Conservation (phyloP, 805 yeast species). For the Yarrowia deformans region DNA sequence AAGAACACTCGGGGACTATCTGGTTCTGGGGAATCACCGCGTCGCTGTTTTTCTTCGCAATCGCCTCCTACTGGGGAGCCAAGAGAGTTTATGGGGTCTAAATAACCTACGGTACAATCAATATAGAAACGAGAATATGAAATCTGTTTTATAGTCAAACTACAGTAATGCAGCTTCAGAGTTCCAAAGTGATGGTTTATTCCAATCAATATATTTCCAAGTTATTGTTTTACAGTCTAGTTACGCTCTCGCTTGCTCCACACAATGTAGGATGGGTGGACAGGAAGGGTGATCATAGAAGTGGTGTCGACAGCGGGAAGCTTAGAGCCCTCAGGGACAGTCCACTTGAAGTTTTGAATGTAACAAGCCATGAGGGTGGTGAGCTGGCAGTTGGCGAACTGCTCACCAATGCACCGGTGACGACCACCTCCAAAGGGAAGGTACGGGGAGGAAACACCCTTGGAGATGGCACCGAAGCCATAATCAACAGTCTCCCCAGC, state of each 20-base stretch:
- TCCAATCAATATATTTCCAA: slow-evolving; percentile 1
- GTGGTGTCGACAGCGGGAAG: slow-evolving; percentile 70
- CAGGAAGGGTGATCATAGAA: slow-evolving; percentile 92
- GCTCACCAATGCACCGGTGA: slow-evolving; percentile 99
- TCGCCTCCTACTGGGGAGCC: slow-evolving; percentile 44
- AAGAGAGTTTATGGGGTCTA: slow-evolving; percentile 40
- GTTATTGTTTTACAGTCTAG: slow-evolving; percentile 28
- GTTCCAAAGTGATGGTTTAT: background rate
- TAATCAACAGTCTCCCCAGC: slow-evolving; percentile 68
- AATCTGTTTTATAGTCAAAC: background rate
- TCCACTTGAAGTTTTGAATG: slow-evolving; percentile 81
- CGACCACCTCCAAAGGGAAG: slow-evolving; percentile 99
- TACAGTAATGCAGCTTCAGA: background rate
- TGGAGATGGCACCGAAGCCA: slow-evolving; percentile 95
- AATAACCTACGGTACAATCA: background rate
- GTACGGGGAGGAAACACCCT: slow-evolving; percentile 95
- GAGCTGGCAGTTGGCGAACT: slow-evolving; percentile 92
- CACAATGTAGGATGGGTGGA: slow-evolving; percentile 59
- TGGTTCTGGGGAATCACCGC: slow-evolving; percentile 65
- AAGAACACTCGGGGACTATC: slow-evolving; percentile 61
- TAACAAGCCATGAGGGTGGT: slow-evolving; percentile 81
- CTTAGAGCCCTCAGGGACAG: slow-evolving; percentile 58
- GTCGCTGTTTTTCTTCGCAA: slow-evolving; percentile 48
- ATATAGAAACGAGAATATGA: background rate
- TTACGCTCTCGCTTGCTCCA: slow-evolving; percentile 44